Evolutionary conservation across 148 eudicot species (phyloP), one percentile per base, ranked within the genome.

Genomic region (Fagopyrum esculentum): DNA sequence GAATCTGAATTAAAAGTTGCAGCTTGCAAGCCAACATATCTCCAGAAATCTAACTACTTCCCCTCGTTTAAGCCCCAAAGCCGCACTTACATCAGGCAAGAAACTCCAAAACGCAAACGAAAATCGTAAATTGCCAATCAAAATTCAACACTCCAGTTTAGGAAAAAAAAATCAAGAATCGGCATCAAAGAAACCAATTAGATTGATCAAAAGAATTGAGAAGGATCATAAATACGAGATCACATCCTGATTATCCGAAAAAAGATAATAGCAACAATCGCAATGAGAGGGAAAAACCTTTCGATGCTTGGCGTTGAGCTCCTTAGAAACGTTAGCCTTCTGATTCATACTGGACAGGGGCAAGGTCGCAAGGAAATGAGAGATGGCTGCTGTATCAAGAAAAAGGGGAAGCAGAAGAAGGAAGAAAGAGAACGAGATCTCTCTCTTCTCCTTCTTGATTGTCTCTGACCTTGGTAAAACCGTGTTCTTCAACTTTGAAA

Each of bases 241-340:
- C 66, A 26, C 22, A 22, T 26, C 15, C 45, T 3, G 26, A 63
- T 29, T 29, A 3, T 30, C n/a, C 45, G 45, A 35, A 13, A 63
- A 11, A 35, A 35, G 8, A 63, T 22, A 30, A 10, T 35, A 69
- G 44, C 22, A 55, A 4, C 60, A 43, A 69, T 43, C 49, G 47
- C 46, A 69, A 3, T 43, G 46, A 40, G 72, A 40, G 47, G 40
- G 3, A 44, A 43, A 40, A 19, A 93, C 98, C 94, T 93, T 93
- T 81, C 90, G 84, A 79, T 93, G 98, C 81, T 60, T 86, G 78
- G 95, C 95, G 80, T 93, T 91, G 76, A 93, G 97, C 87, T 93
- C 98, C 78, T 93, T 93, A 77, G 90, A 80, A 43, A 93, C 98
- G 76, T 80, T 83, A 22, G 98, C 98, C 84, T 93, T 93, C 77